Conservation (phyloP, 1,284 basidiomycete genomes). For the Pyrrhoderma noxium region DNA sequence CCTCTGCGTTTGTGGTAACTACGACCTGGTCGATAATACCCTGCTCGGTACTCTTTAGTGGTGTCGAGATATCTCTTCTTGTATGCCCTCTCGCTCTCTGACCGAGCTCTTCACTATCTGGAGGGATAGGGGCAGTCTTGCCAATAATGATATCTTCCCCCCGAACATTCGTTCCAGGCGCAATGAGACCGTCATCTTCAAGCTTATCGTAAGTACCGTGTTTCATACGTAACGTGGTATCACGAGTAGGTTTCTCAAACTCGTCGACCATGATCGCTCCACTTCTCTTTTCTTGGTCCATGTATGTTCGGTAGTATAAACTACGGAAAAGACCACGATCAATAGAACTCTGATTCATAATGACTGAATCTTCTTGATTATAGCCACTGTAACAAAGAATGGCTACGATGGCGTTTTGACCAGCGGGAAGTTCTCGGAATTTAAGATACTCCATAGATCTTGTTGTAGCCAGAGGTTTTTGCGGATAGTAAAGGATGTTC, state of each 20-base stretch:
- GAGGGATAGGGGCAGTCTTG: constrained; percentile 95
- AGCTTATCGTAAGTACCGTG: constrained; percentile 98
- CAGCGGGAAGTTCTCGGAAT: constrained; percentile 96
- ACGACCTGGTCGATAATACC: constrained; percentile 98
- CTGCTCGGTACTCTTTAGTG: constrained; percentile 95
- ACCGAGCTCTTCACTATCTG: constrained; percentile 95
- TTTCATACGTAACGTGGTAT: constrained; percentile 94
- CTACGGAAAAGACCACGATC: constrained; percentile 98
- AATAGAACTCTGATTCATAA: constrained; percentile 99
- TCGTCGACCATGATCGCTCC: constrained; percentile 90
- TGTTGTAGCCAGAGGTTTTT: constrained; percentile 97
- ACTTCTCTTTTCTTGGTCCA: constrained; percentile 97
- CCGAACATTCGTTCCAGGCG: constrained; percentile 89
- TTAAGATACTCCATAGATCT: constrained; percentile 98
- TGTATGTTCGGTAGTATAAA: constrained; percentile 97
- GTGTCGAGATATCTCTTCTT: constrained; percentile 91
- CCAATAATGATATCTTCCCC: constrained; percentile 99
- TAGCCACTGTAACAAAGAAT: constrained; percentile 99
- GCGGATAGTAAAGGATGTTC: constrained; percentile 96
- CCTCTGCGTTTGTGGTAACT: constrained; percentile 93
- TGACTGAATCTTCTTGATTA: constrained; percentile 99
- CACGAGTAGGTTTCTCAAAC: constrained; percentile 94
- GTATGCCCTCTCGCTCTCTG: constrained; percentile 90
- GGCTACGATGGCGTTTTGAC: constrained; percentile 97
- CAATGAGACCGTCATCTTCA: constrained; percentile 92